phyloP scores from a whole-genome alignment of 1,284 basidiomycete species.

The Exobasidium cylindrosporum region DNA sequence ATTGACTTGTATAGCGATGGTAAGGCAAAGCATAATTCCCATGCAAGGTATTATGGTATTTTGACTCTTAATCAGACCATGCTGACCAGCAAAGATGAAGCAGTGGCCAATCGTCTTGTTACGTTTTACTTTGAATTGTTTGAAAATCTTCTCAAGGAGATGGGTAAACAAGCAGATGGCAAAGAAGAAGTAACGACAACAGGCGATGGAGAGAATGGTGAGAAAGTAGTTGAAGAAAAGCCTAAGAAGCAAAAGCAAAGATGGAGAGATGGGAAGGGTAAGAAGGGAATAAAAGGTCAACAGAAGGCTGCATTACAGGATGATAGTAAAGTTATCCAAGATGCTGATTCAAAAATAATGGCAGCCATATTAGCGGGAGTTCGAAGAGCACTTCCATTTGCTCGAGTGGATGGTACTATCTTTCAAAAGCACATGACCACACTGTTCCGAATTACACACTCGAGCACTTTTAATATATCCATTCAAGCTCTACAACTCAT shows the following conservation, averaged over 20 bases:
- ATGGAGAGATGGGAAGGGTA: constrained; percentile 48
- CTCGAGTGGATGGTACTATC: constrained; percentile 66
- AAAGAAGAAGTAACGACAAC: constrained; percentile 25
- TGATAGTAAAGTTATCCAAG: constrained; percentile 56
- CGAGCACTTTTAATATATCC: constrained; percentile 85
- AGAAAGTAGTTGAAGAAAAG: constrained; percentile 25
- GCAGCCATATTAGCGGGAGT: constrained; percentile 91
- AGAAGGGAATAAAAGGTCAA: constrained; percentile 20
- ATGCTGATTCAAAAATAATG: constrained; percentile 71
- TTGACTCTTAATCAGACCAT: constrained; percentile 94
- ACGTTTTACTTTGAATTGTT: constrained; percentile 96
- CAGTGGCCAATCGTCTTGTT: constrained; percentile 78
- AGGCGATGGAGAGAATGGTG: constrained; percentile 27
- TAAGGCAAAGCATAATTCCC: constrained; percentile 56
- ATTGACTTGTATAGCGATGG: neutral
- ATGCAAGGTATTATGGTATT: constrained; percentile 82
- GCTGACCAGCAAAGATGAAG: constrained; percentile 65
- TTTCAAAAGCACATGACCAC: constrained; percentile 87
- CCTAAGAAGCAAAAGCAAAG: constrained; percentile 56
- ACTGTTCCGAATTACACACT: constrained; percentile 91
- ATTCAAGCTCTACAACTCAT: constrained; percentile 91
- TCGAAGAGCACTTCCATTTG: constrained; percentile 91
- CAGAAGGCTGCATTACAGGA: constrained; percentile 10
- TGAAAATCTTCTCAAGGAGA: constrained; percentile 62
- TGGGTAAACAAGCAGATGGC: constrained; percentile 32